Conservation (phyloP, 306 rosid genomes). For the Lathyrus sativus region DNA sequence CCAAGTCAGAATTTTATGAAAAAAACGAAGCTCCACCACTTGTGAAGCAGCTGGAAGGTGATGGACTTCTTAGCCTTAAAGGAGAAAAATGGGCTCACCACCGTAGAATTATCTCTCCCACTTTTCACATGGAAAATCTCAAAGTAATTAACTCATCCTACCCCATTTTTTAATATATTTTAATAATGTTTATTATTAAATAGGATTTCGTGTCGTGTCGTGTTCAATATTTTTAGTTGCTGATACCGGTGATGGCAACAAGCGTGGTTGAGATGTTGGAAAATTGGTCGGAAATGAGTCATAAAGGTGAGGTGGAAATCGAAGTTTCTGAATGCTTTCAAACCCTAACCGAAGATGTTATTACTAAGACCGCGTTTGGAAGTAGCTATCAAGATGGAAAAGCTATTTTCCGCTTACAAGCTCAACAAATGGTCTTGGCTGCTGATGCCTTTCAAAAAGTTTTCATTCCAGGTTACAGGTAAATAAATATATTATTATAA, state of each 20-base stretch:
- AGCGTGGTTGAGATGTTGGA: constrained; percentile 79
- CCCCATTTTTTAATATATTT: neutral
- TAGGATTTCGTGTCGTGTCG: constrained; percentile 18
- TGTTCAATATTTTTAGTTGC: constrained; percentile 43
- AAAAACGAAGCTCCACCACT: constrained; percentile 96
- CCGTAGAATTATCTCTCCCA: constrained; percentile 78
- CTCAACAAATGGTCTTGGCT: constrained; percentile 78
- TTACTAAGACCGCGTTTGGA: constrained; percentile 79
- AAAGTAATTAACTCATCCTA: constrained; percentile 48
- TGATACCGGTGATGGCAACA: constrained; percentile 83
- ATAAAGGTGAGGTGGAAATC: constrained; percentile 74
- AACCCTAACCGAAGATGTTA: constrained; percentile 74
- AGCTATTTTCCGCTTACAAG: constrained; percentile 73
- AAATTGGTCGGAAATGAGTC: constrained; percentile 59
- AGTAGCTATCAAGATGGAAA: constrained; percentile 92
- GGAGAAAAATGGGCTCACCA: constrained; percentile 98
- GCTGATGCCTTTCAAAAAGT: constrained; percentile 88
- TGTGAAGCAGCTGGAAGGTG: constrained; percentile 91
- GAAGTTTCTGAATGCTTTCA: constrained; percentile 89
- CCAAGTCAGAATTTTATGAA: constrained; percentile 83
- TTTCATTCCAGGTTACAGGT: constrained; percentile 96
- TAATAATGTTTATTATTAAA: neutral
- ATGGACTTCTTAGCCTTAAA: constrained; percentile 92
- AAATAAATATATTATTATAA: neutral
- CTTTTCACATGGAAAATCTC: constrained; percentile 93